Conservation (phyloP, 495 filamentous ascomycete genomes). For the Hamigera avellanea region DNA sequence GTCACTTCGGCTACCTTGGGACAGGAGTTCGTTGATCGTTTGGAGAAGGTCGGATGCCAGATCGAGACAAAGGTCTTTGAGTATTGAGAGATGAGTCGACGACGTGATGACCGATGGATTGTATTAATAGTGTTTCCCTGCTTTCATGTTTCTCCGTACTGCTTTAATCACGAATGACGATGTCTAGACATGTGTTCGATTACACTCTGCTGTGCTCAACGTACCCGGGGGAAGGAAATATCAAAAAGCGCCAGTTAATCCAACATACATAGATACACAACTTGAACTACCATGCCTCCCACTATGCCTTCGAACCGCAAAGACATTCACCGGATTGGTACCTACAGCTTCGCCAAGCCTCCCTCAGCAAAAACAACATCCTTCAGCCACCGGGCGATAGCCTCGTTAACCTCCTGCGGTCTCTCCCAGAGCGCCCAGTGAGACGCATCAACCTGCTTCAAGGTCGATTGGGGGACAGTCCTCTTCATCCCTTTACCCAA, state of each 20-base stretch:
- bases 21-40: constrained; percentile 59
- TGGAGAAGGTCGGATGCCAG: constrained; percentile 51
- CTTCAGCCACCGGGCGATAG: constrained; percentile 37
- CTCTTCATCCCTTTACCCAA: constrained; percentile 59
- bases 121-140: too few species aligned
- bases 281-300: not conserved
- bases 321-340: not conserved
- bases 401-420: constrained; percentile 42
- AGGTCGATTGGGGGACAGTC: constrained; percentile 47
- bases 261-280: too few species aligned
- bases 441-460: constrained; percentile 42
- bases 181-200: too few species aligned
- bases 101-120: too few species aligned
- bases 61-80: constrained; percentile 40
- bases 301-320: not conserved
- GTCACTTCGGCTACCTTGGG: constrained; percentile 79
- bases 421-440: constrained; percentile 66
- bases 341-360: constrained; percentile 12
- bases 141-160: too few species aligned
- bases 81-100: constrained; percentile 10
- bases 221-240: too few species aligned
- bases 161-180: too few species aligned
- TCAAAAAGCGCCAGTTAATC: too few species aligned
- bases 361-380: constrained; percentile 18
- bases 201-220: too few species aligned